Evolutionary conservation across 441 rosid species (phyloP).

Genomic region (Pelargonium fulgidum): DNA sequence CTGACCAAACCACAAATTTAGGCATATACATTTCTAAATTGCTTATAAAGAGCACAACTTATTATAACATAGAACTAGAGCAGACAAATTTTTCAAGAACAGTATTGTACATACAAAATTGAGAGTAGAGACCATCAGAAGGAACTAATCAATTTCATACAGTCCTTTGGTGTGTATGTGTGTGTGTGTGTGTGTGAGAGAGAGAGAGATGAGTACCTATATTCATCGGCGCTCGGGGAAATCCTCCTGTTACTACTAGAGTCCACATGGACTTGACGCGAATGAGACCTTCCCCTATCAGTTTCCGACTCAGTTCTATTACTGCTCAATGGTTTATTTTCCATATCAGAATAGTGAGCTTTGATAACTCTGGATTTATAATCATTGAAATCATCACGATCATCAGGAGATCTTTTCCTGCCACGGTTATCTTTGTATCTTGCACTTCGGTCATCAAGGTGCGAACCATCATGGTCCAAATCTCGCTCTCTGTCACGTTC

Average conservation of each 20-base stretch:
- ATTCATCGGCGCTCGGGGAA: conserved; percentile 65
- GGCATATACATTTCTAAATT: not conserved
- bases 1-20: not conserved
- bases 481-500: conserved; percentile 38
- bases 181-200: too few species aligned
- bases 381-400: conserved; percentile 49
- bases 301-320: conserved; percentile 53
- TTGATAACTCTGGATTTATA: conserved; percentile 42
- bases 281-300: conserved; percentile 61
- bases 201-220: conserved; percentile 40
- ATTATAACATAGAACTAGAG: not conserved
- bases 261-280: conserved; percentile 47
- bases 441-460: conserved; percentile 47
- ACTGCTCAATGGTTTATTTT: conserved; percentile 39
- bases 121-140: not conserved
- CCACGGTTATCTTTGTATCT: conserved; percentile 62
- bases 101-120: not conserved
- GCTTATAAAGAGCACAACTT: too few species aligned
- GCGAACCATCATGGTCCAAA: conserved; percentile 35
- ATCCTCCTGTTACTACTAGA: conserved; percentile 32
- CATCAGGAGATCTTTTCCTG: conserved; percentile 69
- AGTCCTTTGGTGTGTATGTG: not conserved
- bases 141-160: not conserved
- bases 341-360: conserved; percentile 35
- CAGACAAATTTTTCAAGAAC: not conserved